A percentile compares a stretch with the other conserved stretches of the same genome.
Conservation (phyloP, 2,329 filamentous ascomycete genomes). For the Claviceps maximensis region DNA sequence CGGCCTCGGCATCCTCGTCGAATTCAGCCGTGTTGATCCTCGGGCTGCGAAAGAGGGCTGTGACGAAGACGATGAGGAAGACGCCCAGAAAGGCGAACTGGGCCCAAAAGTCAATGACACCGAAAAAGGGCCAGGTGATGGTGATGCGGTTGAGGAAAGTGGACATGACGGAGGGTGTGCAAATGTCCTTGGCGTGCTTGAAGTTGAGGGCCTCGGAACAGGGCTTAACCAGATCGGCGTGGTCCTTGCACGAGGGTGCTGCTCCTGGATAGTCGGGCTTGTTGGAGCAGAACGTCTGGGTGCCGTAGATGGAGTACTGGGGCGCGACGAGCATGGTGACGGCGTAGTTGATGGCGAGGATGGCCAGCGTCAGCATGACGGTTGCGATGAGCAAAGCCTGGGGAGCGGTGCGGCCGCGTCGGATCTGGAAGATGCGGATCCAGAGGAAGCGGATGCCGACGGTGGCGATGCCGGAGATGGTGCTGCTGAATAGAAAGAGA, state of each 20-base stretch:
- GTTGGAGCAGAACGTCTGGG: slow-evolving; percentile 84
- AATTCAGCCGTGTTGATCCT: slow-evolving; percentile 62
- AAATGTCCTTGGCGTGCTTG: slow-evolving; percentile 62
- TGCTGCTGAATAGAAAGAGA: slow-evolving; percentile 77
- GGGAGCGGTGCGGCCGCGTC: slow-evolving; percentile 76
- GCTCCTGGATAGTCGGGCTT: slow-evolving; percentile 46
- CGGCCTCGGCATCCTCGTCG: slow-evolving; percentile 80
- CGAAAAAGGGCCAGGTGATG: slow-evolving; percentile 91
- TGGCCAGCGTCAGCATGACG: slow-evolving; percentile 79
- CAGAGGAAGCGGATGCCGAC: slow-evolving; percentile 94
- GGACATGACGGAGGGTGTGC: slow-evolving; percentile 81
- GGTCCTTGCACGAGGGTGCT: slow-evolving; percentile 61
- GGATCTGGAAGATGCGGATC: slow-evolving; percentile 84
- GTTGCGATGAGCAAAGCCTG: slow-evolving; percentile 87
- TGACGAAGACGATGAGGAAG: slow-evolving; percentile 70
- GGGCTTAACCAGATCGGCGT: slow-evolving; percentile 58
- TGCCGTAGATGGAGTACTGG: slow-evolving; percentile 87
- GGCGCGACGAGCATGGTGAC: slow-evolving; percentile 89
- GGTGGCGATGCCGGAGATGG: slow-evolving; percentile 71
- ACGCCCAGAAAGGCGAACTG: slow-evolving; percentile 83
- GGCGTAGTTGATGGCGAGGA: slow-evolving; percentile 83
- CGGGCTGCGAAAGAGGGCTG: slow-evolving; percentile 68
- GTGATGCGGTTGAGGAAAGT: slow-evolving; percentile 89
- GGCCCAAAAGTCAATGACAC: slow-evolving; percentile 85
- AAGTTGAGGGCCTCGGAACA: slow-evolving; percentile 69